These are phyloP conservation scores for Blastomyces gilchristii DNA, from an alignment of 2,329 filamentous ascomycete genomes.

Conservation along the genomic window DNA sequence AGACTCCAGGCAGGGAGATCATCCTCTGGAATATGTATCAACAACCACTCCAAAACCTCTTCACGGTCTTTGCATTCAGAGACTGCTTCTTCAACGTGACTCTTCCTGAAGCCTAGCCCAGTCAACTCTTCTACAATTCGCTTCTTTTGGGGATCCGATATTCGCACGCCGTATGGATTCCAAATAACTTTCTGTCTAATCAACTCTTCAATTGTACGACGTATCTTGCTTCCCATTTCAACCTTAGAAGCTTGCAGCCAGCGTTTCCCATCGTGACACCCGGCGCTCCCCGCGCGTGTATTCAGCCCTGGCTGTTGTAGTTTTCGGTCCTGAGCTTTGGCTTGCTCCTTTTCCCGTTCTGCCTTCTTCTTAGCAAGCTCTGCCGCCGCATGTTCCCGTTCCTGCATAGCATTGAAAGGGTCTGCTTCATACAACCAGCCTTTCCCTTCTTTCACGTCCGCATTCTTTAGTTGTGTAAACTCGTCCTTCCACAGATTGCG, in stretches of 20 bases:
- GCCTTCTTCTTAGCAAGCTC: constrained; percentile 68
- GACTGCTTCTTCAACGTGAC: constrained; percentile 80
- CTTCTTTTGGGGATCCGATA: constrained; percentile 49
- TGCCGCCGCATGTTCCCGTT: constrained; percentile 67
- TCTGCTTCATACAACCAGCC: constrained; percentile 93
- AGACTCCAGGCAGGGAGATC: constrained; percentile 88
- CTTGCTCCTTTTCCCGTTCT: constrained; percentile 51
- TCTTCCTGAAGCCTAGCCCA: constrained; percentile 74
- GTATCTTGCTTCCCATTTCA: constrained; percentile 77
- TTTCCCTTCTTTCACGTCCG: constrained; percentile 64
- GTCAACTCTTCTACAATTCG: constrained; percentile 62
- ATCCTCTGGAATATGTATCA: constrained; percentile 95
- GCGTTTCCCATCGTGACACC: constrained; percentile 4
- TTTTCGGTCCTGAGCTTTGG: constrained; percentile 55
- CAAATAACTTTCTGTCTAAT: constrained; percentile 70
- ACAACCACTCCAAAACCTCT: constrained; percentile 87
- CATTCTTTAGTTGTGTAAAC: constrained; percentile 70
- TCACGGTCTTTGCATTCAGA: constrained; percentile 82
- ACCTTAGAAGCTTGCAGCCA: constrained; percentile 84
- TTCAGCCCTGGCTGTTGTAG: constrained; percentile 46
- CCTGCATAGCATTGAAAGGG: constrained; percentile 71
- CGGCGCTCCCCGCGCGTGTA: constrained; percentile 28
- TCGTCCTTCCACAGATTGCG: constrained; percentile 81
- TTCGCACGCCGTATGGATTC: constrained; percentile 68
- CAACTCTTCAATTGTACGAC: constrained; percentile 67